phyloP scores from a whole-genome alignment of 768 basidiomycete genomes.

The Boletus coccyginus region DNA sequence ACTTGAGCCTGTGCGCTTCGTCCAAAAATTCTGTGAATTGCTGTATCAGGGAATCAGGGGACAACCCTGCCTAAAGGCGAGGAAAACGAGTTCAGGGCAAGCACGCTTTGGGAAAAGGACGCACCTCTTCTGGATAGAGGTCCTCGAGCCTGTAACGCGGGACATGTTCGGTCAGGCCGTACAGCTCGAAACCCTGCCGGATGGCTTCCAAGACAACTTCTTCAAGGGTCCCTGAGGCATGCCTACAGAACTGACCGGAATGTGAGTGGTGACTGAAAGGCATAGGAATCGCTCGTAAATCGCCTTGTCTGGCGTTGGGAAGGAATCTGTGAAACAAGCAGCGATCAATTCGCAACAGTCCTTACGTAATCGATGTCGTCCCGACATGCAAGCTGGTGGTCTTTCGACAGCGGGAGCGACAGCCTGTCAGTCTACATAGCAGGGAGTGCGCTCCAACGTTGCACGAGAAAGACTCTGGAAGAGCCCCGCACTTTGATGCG shows the following conservation, averaged over 20 bases:
- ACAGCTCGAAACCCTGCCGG: constrained; percentile 70
- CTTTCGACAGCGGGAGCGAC: neutral
- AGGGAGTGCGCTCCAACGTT: neutral
- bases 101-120: constrained; percentile 8
- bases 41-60: constrained; percentile 46
- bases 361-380: constrained; percentile 19
- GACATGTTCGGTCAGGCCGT: constrained; percentile 89
- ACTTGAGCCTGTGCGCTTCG: constrained; percentile 78
- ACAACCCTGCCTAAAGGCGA: constrained; percentile 49
- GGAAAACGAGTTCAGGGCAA: constrained; percentile 13
- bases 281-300: constrained; percentile 31
- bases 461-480: neutral
- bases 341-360: neutral
- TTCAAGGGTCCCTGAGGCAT: constrained; percentile 78
- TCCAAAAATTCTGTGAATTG: constrained; percentile 74
- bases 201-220: constrained; percentile 83
- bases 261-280: constrained; percentile 86
- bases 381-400: no score
- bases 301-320: neutral
- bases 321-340: constrained; percentile 4
- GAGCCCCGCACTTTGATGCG: constrained; percentile 26
- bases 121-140: constrained; percentile 95
- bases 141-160: constrained; percentile 81
- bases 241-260: constrained; percentile 91
- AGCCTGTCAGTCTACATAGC: no score